These are phyloP conservation scores for Pistacia integerrima DNA, from an alignment of 345 rosid species.

Conservation along the genomic window DNA sequence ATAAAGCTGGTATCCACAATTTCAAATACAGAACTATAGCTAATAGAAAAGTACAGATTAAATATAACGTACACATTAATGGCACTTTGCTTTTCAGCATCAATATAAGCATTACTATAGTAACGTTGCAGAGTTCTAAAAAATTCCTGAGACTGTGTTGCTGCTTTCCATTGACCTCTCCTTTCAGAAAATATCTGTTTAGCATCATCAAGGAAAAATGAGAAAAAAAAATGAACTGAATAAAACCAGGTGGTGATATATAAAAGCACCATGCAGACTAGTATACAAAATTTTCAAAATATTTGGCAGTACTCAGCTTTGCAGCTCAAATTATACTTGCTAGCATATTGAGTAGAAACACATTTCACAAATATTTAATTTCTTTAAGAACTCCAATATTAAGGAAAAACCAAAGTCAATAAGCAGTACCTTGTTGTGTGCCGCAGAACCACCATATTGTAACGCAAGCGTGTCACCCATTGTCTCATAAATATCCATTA, in stretches of 20 bases:
- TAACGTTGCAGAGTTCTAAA: slow-evolving; percentile 87
- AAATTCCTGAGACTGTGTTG: slow-evolving; percentile 94
- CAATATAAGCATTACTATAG: slow-evolving; percentile 90
- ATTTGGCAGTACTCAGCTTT: not conserved
- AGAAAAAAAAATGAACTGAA: not conserved
- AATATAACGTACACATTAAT: slow-evolving; percentile 76
- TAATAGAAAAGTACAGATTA: not conserved
- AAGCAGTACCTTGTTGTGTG: slow-evolving; percentile 83
- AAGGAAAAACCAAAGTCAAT: not conserved
- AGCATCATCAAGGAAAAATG: not conserved
- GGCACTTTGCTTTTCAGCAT: slow-evolving; percentile 91
- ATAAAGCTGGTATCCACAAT: not conserved
- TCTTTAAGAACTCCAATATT: too few species aligned
- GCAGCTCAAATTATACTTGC: too few species aligned
- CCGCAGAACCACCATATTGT: slow-evolving; percentile 98
- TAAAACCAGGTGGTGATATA: not conserved
- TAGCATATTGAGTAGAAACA: too few species aligned
- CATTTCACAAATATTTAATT: too few species aligned
- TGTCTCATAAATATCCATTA: slow-evolving; percentile 78
- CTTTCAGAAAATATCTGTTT: slow-evolving; percentile 86
- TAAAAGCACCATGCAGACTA: not conserved
- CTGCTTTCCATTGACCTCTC: slow-evolving; percentile 99
- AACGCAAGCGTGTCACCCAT: slow-evolving; percentile 98
- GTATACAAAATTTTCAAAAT: not conserved
- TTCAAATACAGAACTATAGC: not conserved